Evolutionary conservation across 345 rosid genomes (phyloP).

Genomic region (Brassica cretica): DNA sequence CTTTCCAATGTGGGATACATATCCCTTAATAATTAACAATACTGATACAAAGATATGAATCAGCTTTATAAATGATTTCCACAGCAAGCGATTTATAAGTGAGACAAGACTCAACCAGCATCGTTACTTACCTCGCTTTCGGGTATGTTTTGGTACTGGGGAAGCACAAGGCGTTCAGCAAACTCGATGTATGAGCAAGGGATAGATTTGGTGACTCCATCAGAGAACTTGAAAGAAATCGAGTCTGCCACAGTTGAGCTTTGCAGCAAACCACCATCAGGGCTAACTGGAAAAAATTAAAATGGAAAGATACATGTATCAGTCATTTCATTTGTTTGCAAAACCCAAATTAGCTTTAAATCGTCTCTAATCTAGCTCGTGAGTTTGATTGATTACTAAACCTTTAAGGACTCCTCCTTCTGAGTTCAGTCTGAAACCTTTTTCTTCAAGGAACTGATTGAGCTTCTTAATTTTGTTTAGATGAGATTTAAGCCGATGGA

Average conservation of each 20-base stretch:
- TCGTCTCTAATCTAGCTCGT: neutral
- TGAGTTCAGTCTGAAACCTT: slow-evolving; percentile 72
- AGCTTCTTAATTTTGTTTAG: slow-evolving; percentile 60
- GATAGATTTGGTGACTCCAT: slow-evolving; percentile 61
- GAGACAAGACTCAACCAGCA: too few species aligned
- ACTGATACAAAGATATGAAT: slow-evolving; percentile 5
- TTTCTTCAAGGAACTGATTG: slow-evolving; percentile 65
- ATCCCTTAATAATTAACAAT: too few species aligned
- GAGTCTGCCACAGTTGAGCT: slow-evolving; percentile 95
- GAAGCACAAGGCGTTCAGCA: slow-evolving; percentile 92
- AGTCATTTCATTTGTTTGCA: slow-evolving; percentile 1
- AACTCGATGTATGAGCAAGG: slow-evolving; percentile 97
- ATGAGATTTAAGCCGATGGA: slow-evolving; percentile 72
- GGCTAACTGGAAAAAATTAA: slow-evolving; percentile 62
- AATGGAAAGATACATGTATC: neutral
- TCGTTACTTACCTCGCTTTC: too few species aligned
- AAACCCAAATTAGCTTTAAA: neutral
- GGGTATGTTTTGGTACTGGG: slow-evolving; percentile 55
- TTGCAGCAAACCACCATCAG: slow-evolving; percentile 89
- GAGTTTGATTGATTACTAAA: slow-evolving; percentile 33
- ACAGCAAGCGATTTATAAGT: neutral
- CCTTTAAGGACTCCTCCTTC: slow-evolving; percentile 96
- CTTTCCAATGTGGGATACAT: too few species aligned
- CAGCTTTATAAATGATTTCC: neutral
- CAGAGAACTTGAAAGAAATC: slow-evolving; percentile 59